Base-by-base conservation (phyloP, 176 grass and related monocot genomes). In the Oryza officinalis region DNA sequence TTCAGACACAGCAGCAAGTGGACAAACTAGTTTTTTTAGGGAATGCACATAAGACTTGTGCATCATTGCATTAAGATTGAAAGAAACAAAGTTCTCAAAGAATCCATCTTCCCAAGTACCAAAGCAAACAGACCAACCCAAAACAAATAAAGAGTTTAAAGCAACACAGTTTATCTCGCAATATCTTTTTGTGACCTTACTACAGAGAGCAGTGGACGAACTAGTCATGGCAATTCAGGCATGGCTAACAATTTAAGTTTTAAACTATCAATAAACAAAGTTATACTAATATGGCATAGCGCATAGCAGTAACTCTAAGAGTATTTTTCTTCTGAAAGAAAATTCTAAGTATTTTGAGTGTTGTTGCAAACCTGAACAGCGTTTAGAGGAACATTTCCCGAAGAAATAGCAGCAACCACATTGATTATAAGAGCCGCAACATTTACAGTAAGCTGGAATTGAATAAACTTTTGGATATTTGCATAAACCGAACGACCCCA, bases 401-500 rank as follows among this genome's bases (percentile, higher is more conserved):
- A 96, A 41, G 93, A 98, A 85, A 94, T 38, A 33, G 96, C 93
- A 83, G 96, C 96, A 73, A 96, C 87, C 28, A 98, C 96, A 92
- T 98, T 98, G 67, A 98, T 98, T 38, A 98, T 67, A 83, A 98
- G 96, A 76, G 96, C 96, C 31, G 93, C 96, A 35, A 96, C 91
- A 86, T 98, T 98, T 26, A 98, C 96, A 70, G 96, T 98, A 66
- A 98, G 89, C 76, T 98, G 96, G 84, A 98, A 98, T 66, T 98
- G 96, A 77, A 98, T 96, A 86, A 98, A 98, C 78, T 98, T 98
- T 74, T 98, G 96, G 69, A 98, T 98, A 76, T 98, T 98, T 72
- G 96, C 93, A 87, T 92, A 92, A 72, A 98, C 91, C 71, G 96
- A 96, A 75, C 96, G 93, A 35, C 96, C 96, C 96, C 96, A 98